Percentiles rank a stretch among this genome's conserved stretches.
Evolutionary conservation across 2,329 filamentous ascomycete species (phyloP).

Genomic region (Xylariales sp.): DNA sequence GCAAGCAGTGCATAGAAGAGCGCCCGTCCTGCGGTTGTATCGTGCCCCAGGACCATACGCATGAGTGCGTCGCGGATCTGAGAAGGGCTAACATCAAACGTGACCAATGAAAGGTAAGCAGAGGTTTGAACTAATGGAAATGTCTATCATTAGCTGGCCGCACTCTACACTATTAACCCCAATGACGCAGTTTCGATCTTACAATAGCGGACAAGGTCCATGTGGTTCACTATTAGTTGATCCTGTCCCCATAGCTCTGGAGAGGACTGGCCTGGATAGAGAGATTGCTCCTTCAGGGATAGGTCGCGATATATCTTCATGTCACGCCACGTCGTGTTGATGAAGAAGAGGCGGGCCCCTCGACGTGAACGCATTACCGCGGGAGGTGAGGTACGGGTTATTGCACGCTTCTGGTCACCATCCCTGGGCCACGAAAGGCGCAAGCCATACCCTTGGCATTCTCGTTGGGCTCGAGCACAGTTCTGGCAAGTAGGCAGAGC

Average conservation of each 20-base stretch:
- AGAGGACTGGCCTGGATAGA: not conserved
- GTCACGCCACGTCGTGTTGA: slow-evolving; percentile 18
- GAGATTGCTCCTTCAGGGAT: not conserved
- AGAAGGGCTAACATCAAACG: slow-evolving; percentile 11
- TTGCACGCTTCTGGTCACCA: slow-evolving; percentile 17
- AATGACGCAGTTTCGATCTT: slow-evolving; percentile 1
- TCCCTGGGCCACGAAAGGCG: slow-evolving; percentile 24
- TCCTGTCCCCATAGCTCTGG: slow-evolving; percentile 1
- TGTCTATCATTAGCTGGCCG: not conserved
- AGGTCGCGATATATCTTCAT: slow-evolving; percentile 13
- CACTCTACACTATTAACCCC: not conserved
- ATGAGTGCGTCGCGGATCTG: slow-evolving; percentile 17
- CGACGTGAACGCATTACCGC: not conserved
- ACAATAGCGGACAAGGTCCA: slow-evolving; percentile 14
- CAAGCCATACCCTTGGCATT: slow-evolving; percentile 19
- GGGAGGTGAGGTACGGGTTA: slow-evolving; percentile 5
- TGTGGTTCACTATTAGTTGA: slow-evolving; percentile 4
- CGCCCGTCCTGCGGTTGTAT: slow-evolving; percentile 14
- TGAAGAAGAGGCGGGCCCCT: slow-evolving; percentile 8
- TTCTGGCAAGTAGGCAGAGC: slow-evolving; percentile 14
- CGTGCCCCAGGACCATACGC: slow-evolving; percentile 15
- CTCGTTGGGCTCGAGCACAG: slow-evolving; percentile 13
- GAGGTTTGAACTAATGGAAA: slow-evolving; percentile 13
- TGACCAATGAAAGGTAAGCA: slow-evolving; percentile 15
- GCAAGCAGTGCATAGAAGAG: slow-evolving; percentile 19